Conservation (phyloP, 371 early-diverging fungal genomes). For the Syncephalastrum contaminatum region DNA sequence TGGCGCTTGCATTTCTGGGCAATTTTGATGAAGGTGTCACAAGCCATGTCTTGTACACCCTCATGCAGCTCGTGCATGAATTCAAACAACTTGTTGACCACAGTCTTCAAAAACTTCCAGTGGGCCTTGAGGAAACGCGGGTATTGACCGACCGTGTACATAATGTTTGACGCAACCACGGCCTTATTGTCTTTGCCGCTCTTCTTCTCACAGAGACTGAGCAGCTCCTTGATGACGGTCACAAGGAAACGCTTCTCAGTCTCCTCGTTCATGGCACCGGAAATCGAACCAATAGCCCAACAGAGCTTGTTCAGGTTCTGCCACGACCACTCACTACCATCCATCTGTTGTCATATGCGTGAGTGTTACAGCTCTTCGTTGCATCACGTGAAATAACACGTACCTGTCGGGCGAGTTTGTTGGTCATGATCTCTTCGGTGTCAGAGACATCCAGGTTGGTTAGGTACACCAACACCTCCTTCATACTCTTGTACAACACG, state of each 20-base stretch:
- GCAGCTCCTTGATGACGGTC: constrained; percentile 94
- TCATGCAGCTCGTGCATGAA: constrained; percentile 99
- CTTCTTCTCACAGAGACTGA: constrained; percentile 92
- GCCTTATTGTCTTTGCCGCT: constrained; percentile 99
- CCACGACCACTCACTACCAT: constrained; percentile 95
- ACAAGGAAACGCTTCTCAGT: constrained; percentile 98
- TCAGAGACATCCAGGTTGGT: constrained; percentile 93
- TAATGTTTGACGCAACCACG: constrained; percentile 99
- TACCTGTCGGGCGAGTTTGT: constrained; percentile 87
- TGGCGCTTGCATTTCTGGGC: constrained; percentile 95
- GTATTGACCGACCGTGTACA: constrained; percentile 99
- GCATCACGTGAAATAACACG: background rate
- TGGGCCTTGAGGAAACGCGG: constrained; percentile 98
- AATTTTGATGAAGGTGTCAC: constrained; percentile 99
- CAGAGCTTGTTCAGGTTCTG: constrained; percentile 96
- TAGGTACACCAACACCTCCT: constrained; percentile 95
- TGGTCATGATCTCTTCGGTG: constrained; percentile 93
- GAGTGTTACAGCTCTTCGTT: background rate
- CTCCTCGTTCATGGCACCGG: constrained; percentile 95
- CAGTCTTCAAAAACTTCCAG: constrained; percentile 99
- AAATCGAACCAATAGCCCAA: constrained; percentile 99
- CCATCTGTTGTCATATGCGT: constrained; percentile 56
- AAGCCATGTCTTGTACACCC: constrained; percentile 99
- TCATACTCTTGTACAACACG: constrained; percentile 97
- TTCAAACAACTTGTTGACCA: constrained; percentile 99